These are phyloP conservation scores for Phytopythium kandeliae DNA, from an alignment of 352 stramenopile species.

Conservation along the genomic window DNA sequence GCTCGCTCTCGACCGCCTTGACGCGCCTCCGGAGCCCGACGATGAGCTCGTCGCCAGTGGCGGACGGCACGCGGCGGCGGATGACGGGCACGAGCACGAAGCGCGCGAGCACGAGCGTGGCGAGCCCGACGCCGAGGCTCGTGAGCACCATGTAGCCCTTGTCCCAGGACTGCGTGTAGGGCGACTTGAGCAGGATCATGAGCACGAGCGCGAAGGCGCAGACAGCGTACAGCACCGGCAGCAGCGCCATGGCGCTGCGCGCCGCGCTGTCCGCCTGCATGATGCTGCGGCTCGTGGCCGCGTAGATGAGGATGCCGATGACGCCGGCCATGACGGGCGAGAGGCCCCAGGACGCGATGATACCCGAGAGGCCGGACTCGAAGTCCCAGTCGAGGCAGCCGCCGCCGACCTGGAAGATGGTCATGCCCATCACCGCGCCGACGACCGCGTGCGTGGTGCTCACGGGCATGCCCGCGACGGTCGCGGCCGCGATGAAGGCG, in stretches of 20 bases:
- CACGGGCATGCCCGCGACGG: slow-evolving; percentile 50
- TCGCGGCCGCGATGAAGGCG: slow-evolving; percentile 46
- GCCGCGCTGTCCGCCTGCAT: slow-evolving; percentile 22
- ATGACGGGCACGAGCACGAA: slow-evolving; percentile 22
- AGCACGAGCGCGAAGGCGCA: slow-evolving; percentile 25
- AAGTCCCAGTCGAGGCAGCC: slow-evolving; percentile 27
- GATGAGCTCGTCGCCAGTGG: slow-evolving; percentile 11
- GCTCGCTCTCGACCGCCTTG: background rate
- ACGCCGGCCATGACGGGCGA: slow-evolving; percentile 50
- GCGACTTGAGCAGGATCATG: slow-evolving; percentile 24
- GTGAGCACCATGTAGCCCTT: slow-evolving; percentile 8
- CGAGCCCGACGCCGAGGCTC: slow-evolving; percentile 4
- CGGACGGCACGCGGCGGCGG: slow-evolving; percentile 12
- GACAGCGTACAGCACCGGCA: slow-evolving; percentile 33
- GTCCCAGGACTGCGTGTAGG: slow-evolving; percentile 5
- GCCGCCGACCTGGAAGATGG: slow-evolving; percentile 31
- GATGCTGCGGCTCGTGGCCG: slow-evolving; percentile 27
- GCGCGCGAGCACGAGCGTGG: slow-evolving; percentile 3
- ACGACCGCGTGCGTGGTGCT: slow-evolving; percentile 74
- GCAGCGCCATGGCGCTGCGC: slow-evolving; percentile 19
- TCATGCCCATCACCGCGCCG: slow-evolving; percentile 62
- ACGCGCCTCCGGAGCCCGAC: background rate
- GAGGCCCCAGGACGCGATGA: slow-evolving; percentile 69
- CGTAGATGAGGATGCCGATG: slow-evolving; percentile 48
- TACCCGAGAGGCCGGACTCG: slow-evolving; percentile 28